These are phyloP conservation scores for Aspergillus ruber DNA, from an alignment of 2,329 filamentous ascomycete genomes.

Conservation along the genomic window DNA sequence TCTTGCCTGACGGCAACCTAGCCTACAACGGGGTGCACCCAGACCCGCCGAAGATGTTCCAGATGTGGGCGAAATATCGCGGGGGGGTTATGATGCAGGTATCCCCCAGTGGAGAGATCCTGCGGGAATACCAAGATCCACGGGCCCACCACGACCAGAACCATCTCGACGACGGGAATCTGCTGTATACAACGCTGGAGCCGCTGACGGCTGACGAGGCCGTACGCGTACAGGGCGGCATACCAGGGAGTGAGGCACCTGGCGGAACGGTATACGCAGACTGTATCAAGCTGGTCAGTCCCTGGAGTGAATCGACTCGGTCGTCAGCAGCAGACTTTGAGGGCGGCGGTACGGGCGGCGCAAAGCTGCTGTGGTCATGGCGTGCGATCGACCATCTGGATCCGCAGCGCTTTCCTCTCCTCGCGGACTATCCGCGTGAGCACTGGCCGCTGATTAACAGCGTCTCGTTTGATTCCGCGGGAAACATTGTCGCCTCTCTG, in stretches of 20 bases:
- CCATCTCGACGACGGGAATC: conserved; percentile 37
- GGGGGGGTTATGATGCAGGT: conserved; percentile 43
- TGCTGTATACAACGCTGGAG: conserved; percentile 41
- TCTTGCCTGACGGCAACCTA: conserved; percentile 40
- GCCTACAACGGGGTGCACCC: conserved; percentile 41
- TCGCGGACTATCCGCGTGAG: conserved; percentile 25
- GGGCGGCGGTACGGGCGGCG: conserved; percentile 9
- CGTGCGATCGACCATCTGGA: conserved; percentile 38
- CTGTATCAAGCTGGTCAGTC: background rate
- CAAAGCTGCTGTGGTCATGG: conserved; percentile 40
- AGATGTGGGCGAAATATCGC: conserved; percentile 42
- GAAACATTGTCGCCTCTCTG: conserved; percentile 38
- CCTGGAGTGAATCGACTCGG: background rate
- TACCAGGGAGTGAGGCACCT: background rate
- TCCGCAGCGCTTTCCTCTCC: conserved; percentile 33
- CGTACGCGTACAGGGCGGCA: background rate
- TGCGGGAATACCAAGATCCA: conserved; percentile 37
- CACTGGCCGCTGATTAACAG: conserved; percentile 45
- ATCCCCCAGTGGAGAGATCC: conserved; percentile 30
- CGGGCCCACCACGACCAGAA: conserved; percentile 44
- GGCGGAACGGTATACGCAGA: background rate
- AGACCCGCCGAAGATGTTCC: conserved; percentile 32
- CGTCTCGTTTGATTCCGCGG: conserved; percentile 34
- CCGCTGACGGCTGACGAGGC: conserved; percentile 19
- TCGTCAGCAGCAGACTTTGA: conserved; percentile 18